Conservation (phyloP, 2,329 filamentous ascomycete species). For the Fusarium compactum region DNA sequence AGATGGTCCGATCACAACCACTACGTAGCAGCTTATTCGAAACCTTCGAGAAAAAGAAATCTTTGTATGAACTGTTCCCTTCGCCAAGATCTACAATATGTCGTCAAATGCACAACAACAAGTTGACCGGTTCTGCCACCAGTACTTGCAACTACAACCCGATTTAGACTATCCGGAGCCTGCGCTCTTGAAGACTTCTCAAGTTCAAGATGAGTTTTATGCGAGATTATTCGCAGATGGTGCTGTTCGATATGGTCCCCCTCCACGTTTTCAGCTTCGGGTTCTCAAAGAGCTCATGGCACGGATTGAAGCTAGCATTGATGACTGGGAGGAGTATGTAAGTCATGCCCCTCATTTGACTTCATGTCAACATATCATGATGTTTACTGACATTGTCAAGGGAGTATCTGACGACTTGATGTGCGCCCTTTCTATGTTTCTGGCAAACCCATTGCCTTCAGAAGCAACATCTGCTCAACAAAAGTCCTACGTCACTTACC, state of each 20-base stretch:
- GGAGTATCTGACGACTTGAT: slow-evolving; percentile 87
- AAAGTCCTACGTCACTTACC: slow-evolving; percentile 81
- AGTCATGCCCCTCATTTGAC: slow-evolving; percentile 52
- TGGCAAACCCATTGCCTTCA: slow-evolving; percentile 72
- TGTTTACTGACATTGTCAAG: slow-evolving; percentile 61
- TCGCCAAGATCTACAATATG: slow-evolving; percentile 18
- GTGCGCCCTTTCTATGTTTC: slow-evolving; percentile 72
- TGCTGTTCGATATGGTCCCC: slow-evolving; percentile 68
- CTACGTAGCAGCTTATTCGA: slow-evolving; percentile 1
- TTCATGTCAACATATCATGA: not conserved
- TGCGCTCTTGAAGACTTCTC: slow-evolving; percentile 67
- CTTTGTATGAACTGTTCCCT: not conserved
- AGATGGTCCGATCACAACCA: slow-evolving; percentile 23
- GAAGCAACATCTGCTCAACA: slow-evolving; percentile 75
- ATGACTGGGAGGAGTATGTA: slow-evolving; percentile 90
- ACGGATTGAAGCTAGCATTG: slow-evolving; percentile 78
- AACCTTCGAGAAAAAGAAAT: not conserved
- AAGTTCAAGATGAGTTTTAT: slow-evolving; percentile 76
- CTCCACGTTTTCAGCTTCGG: slow-evolving; percentile 75
- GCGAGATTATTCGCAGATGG: slow-evolving; percentile 73
- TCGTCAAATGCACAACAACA: slow-evolving; percentile 32
- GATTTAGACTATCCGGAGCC: slow-evolving; percentile 73
- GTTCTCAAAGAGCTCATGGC: slow-evolving; percentile 79
- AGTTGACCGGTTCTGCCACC: slow-evolving; percentile 71
- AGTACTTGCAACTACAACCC: slow-evolving; percentile 82